These are phyloP conservation scores for Agrocybe pediades DNA, from an alignment of 768 basidiomycete species.

Conservation along the genomic window DNA sequence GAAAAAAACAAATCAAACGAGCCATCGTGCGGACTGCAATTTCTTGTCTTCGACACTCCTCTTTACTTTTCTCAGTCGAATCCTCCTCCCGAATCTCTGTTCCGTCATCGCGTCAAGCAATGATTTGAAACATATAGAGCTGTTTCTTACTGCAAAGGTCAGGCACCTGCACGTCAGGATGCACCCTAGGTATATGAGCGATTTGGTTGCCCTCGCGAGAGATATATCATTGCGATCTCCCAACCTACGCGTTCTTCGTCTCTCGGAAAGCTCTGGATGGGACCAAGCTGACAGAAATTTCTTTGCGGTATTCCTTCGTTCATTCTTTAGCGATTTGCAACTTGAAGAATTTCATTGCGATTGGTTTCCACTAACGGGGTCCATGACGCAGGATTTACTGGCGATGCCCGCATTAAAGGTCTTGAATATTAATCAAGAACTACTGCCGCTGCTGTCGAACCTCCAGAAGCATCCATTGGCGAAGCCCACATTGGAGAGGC, in stretches of 20 bases:
- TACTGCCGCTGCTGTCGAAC: background rate
- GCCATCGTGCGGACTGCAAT: too few relatives aligned
- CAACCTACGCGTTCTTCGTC: background rate
- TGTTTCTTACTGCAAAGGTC: background rate
- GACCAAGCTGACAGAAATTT: background rate
- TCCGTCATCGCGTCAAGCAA: background rate
- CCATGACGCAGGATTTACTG: background rate
- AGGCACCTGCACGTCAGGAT: background rate
- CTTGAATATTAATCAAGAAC: background rate
- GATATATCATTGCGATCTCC: background rate
- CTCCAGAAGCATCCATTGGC: background rate
- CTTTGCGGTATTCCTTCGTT: background rate
- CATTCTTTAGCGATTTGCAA: background rate
- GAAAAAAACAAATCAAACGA: too few relatives aligned
- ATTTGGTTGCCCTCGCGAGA: background rate
- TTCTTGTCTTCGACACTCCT: too few relatives aligned
- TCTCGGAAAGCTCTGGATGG: background rate
- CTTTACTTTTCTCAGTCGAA: too few relatives aligned
- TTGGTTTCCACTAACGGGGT: background rate
- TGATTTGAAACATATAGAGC: background rate
- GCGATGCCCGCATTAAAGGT: conserved; percentile 1
- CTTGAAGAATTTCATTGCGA: conserved; percentile 6
- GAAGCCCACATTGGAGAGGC: background rate
- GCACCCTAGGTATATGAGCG: background rate
- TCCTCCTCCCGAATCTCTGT: background rate